Base-by-base conservation (phyloP, 2,329 filamentous ascomycete species). In the Alternaria sp. region DNA sequence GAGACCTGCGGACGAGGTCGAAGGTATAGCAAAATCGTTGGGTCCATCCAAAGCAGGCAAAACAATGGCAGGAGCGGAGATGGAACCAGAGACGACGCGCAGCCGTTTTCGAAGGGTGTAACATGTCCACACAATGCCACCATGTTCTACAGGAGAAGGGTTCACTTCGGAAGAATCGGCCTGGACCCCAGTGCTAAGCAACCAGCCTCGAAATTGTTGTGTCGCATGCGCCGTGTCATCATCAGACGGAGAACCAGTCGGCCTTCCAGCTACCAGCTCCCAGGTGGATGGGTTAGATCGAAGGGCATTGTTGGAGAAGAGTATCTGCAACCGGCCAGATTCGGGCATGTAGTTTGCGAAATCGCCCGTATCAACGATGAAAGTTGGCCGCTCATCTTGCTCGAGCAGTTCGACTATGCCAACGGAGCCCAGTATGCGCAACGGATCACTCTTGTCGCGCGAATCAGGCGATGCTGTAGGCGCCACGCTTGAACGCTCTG, bases 381-480 rank as follows among this genome's bases (percentile, higher is more conserved):
- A 92, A 0, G 90, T 91, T 3, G 91, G 92, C 47, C 92, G 83
- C 51, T 90, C 87, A 73, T 95, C 92, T 66, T 91, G 86, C 71
- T 94, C 91, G 41, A 95, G 78, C 39, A 94, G 80, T 75, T 94
- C 92, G 20, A 89, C 79, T 9, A 92, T 84, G 24, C 90, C 89
- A 52, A 93, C 82, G 26, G 85, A 85, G 42, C 86, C 86, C 5
- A 94, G 81, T 51, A 87, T 80, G 52, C 87, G 83, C 44, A 87
- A 64, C 5, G 83, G 81, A 2, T 86, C 81, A 1, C 81, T 76
- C 54, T 82, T 78, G 6, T 80, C 77, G 62, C 81, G 73, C 62
- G 81, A 76, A 57, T 88, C 87, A 8, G 86, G 84, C 53, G 84
- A 88, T 43, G 80, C 73, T 28, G 82, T 74, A 12, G 70, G 81